Base-by-base conservation (phyloP, 495 filamentous ascomycete genomes). In the Paragyromitra xinjiangensis region DNA sequence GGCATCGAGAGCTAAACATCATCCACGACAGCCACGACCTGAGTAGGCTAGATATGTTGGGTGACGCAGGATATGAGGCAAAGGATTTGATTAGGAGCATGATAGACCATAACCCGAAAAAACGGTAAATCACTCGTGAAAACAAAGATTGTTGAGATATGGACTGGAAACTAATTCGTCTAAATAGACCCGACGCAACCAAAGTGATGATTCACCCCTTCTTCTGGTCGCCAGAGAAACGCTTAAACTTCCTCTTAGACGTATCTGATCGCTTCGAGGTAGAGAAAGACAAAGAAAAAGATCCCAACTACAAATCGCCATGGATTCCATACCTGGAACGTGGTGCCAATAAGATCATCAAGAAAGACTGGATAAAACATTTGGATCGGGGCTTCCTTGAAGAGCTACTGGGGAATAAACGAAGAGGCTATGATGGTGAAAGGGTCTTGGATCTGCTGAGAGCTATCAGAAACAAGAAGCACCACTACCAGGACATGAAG, bases 1-100 rank as follows among this genome's bases (percentile, higher is more conserved):
- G 93, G 84, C 95, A 97, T 89, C 91, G 95, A 34, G 95, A 99
- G 84, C 91, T 94, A 77, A 98, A 98, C 84, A 98, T 98, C 75
- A 92, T 97, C 66, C 94, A 95, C 80, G 92, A 93, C 59, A 87
- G 90, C 22, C 92, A 90, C 81, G 90, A 92, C 80, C 87, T 98
- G 65, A 56, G 56, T 1, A 78, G 63, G 14, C 85, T 99, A 24
- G 88, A 90, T 55, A 86, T 87, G 1, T 87, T 96, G 7, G 93
- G 93, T 7, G 91, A 94, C 77, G 93, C 93, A 77, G 90, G 92
- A 3, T 91, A 90, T 78, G 95, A 98, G 84, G 94, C 95, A 0
- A 89, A 90, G 80, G 92, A 97, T 81, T 86, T 99, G 8, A 92
- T 99, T 66, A 86, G 85, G 7, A 91, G 89, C 48, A 99, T 99